These are phyloP conservation scores for Leccinum barrowsii DNA, from an alignment of 768 basidiomycete species.

Conservation along the genomic window DNA sequence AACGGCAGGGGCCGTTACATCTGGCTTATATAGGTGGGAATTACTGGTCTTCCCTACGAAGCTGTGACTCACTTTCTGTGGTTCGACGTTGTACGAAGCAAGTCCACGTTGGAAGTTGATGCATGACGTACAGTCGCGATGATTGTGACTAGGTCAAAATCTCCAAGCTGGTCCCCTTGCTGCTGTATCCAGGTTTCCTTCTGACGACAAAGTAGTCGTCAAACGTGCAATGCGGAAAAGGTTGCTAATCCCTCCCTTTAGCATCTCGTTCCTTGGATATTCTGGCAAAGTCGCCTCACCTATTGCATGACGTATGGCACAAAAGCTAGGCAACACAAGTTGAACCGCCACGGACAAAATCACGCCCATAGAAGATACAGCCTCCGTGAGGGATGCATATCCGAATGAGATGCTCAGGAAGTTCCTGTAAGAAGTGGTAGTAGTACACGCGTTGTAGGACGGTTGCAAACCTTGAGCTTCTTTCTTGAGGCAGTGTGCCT, in stretches of 20 bases:
- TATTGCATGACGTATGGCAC: not conserved
- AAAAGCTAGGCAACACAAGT: not conserved
- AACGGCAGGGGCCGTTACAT: not conserved
- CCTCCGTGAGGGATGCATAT: no score
- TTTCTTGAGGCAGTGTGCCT: no score
- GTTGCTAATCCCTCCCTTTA: no score
- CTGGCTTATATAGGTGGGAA: slow-evolving; percentile 12
- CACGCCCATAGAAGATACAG: no score
- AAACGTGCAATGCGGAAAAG: not conserved
- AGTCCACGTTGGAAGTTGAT: not conserved
- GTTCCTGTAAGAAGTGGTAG: no score
- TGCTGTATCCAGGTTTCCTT: not conserved
- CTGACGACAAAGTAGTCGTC: not conserved
- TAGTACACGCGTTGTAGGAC: no score
- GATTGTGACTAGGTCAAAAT: not conserved
- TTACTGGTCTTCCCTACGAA: not conserved
- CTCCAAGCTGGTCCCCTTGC: not conserved
- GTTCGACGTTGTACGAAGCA: not conserved
- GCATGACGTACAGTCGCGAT: not conserved
- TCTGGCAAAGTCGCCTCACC: not conserved
- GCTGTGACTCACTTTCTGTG: slow-evolving; percentile 3
- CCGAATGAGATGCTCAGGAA: no score
- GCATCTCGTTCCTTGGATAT: not conserved
- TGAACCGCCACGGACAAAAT: not conserved
- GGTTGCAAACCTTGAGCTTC: no score